Evolutionary conservation across 192 early-diverging fungal species (phyloP), one percentile per base, ranked within the genome.

Genomic region (Linnemannia hyalina): DNA sequence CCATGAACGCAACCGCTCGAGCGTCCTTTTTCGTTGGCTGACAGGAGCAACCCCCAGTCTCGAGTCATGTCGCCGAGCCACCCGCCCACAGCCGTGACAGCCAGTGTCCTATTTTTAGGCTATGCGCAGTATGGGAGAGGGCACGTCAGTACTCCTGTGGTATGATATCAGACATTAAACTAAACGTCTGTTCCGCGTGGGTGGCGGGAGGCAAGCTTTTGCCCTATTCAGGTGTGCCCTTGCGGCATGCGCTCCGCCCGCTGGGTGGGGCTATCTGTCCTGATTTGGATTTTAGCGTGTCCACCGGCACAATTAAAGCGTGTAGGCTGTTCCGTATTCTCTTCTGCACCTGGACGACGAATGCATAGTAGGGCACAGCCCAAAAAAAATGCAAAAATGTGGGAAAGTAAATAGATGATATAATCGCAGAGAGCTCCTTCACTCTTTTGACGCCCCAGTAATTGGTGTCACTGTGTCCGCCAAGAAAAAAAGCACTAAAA

Each of bases 61-160:
- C 74, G 74, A 75, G 74, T 60, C 74, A 75, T 75, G 74, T 73
- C 72, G 72, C 72, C 47, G 41, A 73, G 72, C 72, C 72, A 73
- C 72, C 72, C 72, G 44, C 72, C 41, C 72, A 54, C 72, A 52
- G 72, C 72, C 72, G 4, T 57, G 23, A 23, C 55, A 42, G 69
- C 69, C 69, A 70, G 69, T 70, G 69, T 29, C 40, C 52, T 73
- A 73, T 73, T 73, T 73, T 73, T 73, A 73, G 71, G 71, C 71
- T 49, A 73, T 70, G 71, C 71, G 71, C 71, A 73, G 71, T 73
- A 73, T 49, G 71, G 22, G 42, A 73, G 69, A 70, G 69, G 69
- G 69, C 71, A 73, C 71, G 26, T 42, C 71, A 46, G 71, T 73
- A 73, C 71, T 73, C 71, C 26, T 73, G 71, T 16, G 71, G 71